A percentile compares a stretch with the other conserved stretches of the same genome.
phyloP scores from a whole-genome alignment of 805 yeast species.

The Pichia californica region DNA sequence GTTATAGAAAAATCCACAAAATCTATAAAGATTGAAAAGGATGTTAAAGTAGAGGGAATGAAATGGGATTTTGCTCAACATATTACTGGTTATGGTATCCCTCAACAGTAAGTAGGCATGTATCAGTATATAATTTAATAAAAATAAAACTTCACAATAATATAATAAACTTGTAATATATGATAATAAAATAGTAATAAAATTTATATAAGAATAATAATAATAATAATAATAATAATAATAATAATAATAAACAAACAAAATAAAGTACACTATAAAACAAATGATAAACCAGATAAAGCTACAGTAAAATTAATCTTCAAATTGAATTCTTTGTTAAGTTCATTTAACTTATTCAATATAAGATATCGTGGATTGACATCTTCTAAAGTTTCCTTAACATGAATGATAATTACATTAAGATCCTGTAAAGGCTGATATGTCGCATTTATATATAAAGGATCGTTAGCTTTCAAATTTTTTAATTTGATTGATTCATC shows the following conservation, averaged over 20 bases:
- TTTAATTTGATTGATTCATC: not conserved
- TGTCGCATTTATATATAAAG: slow-evolving; percentile 13
- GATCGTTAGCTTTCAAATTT: slow-evolving; percentile 1
- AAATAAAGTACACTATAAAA: slow-evolving; percentile 10
- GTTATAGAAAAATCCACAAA: slow-evolving; percentile 61
- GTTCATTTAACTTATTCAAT: slow-evolving; percentile 39
- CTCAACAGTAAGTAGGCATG: slow-evolving; percentile 25
- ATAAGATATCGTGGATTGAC: slow-evolving; percentile 56
- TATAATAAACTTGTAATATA: no score
- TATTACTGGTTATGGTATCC: slow-evolving; percentile 78
- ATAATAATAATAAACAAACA: not conserved
- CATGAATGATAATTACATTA: slow-evolving; percentile 46
- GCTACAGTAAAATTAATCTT: slow-evolving; percentile 46
- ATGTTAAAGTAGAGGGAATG: slow-evolving; percentile 64
- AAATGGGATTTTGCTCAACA: slow-evolving; percentile 87
- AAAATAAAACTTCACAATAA: no score
- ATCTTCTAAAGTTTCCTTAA: slow-evolving; percentile 36
- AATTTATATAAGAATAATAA: no score
- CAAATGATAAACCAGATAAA: slow-evolving; percentile 47
- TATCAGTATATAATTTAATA: not conserved
- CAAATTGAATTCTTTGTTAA: slow-evolving; percentile 32
- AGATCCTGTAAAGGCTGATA: slow-evolving; percentile 36
- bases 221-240: no score
- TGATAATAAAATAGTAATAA: no score
- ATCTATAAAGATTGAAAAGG: slow-evolving; percentile 48